A percentile compares a stretch with the other conserved stretches of the same genome.
These are phyloP conservation scores for Trametes cinnabarina DNA, from an alignment of 768 basidiomycete genomes.

Conservation along the genomic window DNA sequence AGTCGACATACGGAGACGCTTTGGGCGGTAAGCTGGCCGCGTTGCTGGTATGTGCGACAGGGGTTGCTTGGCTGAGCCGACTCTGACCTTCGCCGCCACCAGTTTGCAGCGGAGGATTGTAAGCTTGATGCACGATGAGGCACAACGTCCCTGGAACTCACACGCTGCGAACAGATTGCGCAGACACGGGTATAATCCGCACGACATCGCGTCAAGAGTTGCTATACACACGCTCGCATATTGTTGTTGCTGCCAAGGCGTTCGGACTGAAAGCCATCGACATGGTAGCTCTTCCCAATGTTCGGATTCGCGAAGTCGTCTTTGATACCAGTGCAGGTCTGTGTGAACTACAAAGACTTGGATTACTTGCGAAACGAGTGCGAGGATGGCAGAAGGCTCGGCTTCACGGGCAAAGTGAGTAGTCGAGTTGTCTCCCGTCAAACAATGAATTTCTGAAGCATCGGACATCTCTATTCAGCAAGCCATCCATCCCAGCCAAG, in stretches of 20 bases:
- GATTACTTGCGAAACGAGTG: slow-evolving; percentile 71
- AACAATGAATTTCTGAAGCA: too few relatives aligned
- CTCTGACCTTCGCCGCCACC: too few relatives aligned
- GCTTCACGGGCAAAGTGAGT: slow-evolving; percentile 88
- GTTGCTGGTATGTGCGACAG: slow-evolving; percentile 53
- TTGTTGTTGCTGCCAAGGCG: slow-evolving; percentile 81
- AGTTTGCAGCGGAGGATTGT: slow-evolving; percentile 98
- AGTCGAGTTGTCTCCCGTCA: too few relatives aligned
- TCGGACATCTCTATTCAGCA: slow-evolving; percentile 49
- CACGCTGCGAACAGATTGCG: slow-evolving; percentile 61
- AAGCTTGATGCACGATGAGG: slow-evolving; percentile 18
- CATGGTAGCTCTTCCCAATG: slow-evolving; percentile 55
- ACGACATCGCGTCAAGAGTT: slow-evolving; percentile 74
- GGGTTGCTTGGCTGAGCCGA: too few relatives aligned
- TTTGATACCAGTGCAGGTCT: slow-evolving; percentile 52
- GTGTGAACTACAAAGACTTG: slow-evolving; percentile 80
- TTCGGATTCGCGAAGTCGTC: not conserved
- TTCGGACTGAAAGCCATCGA: slow-evolving; percentile 85
- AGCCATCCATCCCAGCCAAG: slow-evolving; percentile 90
- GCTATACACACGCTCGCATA: slow-evolving; percentile 77
- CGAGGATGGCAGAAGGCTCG: slow-evolving; percentile 73
- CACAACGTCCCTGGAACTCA: not conserved
- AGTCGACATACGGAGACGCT: slow-evolving; percentile 41
- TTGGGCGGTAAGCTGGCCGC: slow-evolving; percentile 58
- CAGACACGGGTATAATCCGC: slow-evolving; percentile 80